Evolutionary conservation across 305 asterid species (phyloP), one percentile per base, ranked within the genome.

Genomic region (Striga hermonthica): DNA sequence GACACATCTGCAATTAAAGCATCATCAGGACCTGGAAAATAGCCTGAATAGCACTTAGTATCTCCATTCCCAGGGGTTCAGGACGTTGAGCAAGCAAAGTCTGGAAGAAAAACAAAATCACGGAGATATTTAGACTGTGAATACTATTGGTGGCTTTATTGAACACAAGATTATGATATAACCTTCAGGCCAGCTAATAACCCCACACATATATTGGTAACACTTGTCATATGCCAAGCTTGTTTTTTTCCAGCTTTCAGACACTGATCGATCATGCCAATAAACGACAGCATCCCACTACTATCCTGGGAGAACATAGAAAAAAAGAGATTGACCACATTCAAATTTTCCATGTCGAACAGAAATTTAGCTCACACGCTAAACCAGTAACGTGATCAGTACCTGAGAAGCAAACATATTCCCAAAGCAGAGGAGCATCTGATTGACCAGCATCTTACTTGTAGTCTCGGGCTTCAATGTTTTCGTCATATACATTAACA

Each of bases 391-490:
- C 50, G 55, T 45, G 34, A 74, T 61, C 68, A 73, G 77, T 80
- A 94, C 99, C 94, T 88, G 95, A 60, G 86, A 88, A 73, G 99
- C 96, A 85, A 94, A 94, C 84, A 94, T 86, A 67, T 79, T 76
- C 64, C 99, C 99, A 50, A 94, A 91, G 82, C 88, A 94, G 76
- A 94, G 91, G 79, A 94, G 99, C 97, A 88, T 88, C 77, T 94
- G 96, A 81, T 90, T 94, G 74, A 94, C 96, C 87, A 90, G 78
- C 95, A 84, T 82, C 90, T 88, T 94, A 86, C 95, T 81, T 72
- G 83, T 79, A 47, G 90, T 85, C 85, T 90, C 99, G 45, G 99
- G 95, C 99, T 94, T 78, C 87, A 90, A 68, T 80, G 77, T 73
- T 56, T 56, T 64, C 68, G 60, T 71, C 64, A 45, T 75, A 80